Evolutionary conservation across 73 alveolate genomes (phyloP).

Genomic region (Breviolum minutum): DNA sequence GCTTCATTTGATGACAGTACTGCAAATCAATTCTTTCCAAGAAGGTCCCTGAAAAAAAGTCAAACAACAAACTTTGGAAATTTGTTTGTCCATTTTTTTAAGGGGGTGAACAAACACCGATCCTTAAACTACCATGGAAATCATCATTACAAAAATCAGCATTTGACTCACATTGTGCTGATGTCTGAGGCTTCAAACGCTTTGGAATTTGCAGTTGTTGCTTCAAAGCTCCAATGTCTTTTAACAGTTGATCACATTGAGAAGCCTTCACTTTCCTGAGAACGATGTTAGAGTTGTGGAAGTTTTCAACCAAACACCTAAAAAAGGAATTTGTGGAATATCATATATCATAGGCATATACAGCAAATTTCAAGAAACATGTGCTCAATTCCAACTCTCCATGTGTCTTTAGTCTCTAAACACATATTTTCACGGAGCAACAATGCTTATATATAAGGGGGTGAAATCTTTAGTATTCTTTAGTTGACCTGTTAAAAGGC

Average conservation of each 20-base stretch:
- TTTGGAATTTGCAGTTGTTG: not conserved
- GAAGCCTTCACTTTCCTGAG: constrained; percentile 27
- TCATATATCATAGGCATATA: not conserved
- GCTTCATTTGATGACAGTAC: no score
- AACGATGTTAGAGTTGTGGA: not conserved
- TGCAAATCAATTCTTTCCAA: no score
- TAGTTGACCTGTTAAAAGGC: no score
- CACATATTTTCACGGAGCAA: no score
- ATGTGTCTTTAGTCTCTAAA: no score
- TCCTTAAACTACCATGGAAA: not conserved
- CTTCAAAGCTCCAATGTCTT: constrained; percentile 34
- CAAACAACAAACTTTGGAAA: no score
- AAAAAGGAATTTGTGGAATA: not conserved
- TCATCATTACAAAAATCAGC: not conserved
- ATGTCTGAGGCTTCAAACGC: not conserved
- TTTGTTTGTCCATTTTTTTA: not conserved
- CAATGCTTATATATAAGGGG: no score
- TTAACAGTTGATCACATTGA: constrained; percentile 25
- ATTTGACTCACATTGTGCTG: not conserved
- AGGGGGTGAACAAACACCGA: not conserved
- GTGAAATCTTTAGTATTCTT: no score
- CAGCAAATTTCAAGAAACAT: not conserved
- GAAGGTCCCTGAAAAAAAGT: no score
- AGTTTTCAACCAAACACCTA: not conserved
- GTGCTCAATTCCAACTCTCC: no score